Conservation (phyloP, 352 stramenopile species). For the Globisporangium paroecandrum region DNA sequence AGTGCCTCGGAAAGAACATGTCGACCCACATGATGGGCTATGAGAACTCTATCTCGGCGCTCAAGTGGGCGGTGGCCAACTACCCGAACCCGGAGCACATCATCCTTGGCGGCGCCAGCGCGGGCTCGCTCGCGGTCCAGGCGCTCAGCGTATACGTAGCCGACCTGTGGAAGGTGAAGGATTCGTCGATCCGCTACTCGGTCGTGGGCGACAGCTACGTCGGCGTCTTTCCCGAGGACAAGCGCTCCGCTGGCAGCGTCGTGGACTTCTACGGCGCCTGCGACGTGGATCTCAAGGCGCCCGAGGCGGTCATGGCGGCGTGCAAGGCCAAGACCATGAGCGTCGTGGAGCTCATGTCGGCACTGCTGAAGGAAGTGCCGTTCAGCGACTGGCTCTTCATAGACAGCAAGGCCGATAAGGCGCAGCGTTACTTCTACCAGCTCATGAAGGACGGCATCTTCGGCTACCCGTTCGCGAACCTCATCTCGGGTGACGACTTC, state of each 20-base stretch:
- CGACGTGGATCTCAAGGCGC: constrained; percentile 26
- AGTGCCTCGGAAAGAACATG: constrained; percentile 27
- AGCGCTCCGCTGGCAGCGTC: constrained; percentile 17
- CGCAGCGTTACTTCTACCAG: constrained; percentile 60
- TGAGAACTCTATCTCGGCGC: constrained; percentile 27
- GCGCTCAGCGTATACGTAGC: constrained; percentile 26
- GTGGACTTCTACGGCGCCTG: constrained; percentile 39
- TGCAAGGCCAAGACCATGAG: constrained; percentile 28
- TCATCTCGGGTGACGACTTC: constrained; percentile 45
- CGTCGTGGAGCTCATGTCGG: constrained; percentile 36
- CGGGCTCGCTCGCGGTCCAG: constrained; percentile 32
- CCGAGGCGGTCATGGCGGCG: constrained; percentile 9
- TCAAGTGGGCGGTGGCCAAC: constrained; percentile 39
- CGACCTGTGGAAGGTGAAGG: constrained; percentile 40
- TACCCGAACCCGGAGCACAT: constrained; percentile 34
- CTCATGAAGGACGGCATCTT: constrained; percentile 48
- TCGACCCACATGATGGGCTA: constrained; percentile 31
- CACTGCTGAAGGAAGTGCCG: constrained; percentile 32
- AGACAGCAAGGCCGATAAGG: constrained; percentile 54
- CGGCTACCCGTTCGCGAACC: constrained; percentile 55
- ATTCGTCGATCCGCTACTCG: constrained; percentile 33
- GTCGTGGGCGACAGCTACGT: constrained; percentile 42
- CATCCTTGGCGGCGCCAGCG: constrained; percentile 32
- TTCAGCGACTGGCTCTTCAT: constrained; percentile 57
- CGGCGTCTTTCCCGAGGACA: constrained; percentile 28